Conservation (phyloP, 1,139 yeast genomes). For the Debaryomyces psychrophilus region DNA sequence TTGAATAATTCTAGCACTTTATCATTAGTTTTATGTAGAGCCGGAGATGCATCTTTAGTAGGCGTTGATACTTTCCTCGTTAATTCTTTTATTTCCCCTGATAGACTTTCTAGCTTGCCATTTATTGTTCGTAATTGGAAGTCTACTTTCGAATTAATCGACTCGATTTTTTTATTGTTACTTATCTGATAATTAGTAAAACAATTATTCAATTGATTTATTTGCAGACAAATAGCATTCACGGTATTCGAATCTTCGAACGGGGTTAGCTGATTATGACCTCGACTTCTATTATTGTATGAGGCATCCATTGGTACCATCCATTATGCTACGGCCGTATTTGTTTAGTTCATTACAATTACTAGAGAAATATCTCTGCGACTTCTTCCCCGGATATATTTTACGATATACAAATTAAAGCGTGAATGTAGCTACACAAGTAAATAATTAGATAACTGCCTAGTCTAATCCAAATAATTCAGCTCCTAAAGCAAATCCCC, state of each 20-base stretch:
- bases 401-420: neutral
- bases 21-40: neutral
- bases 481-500: slow-evolving; percentile 41
- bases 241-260: slow-evolving; percentile 7
- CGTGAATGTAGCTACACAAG: neutral
- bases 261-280: neutral
- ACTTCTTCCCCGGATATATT: slow-evolving; percentile 7
- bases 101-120: slow-evolving; percentile 26
- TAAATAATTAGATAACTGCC: neutral
- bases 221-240: slow-evolving; percentile 16
- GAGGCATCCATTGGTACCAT: neutral
- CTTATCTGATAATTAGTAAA: slow-evolving; percentile 24
- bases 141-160: slow-evolving; percentile 29
- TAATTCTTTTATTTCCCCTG: slow-evolving; percentile 10
- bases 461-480: slow-evolving; percentile 4
- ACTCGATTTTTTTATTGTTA: slow-evolving; percentile 27
- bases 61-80: neutral
- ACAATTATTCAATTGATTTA: slow-evolving; percentile 21
- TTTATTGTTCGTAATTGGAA: slow-evolving; percentile 20
- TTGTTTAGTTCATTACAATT: neutral
- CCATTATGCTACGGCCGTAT: neutral
- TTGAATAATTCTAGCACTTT: slow-evolving; percentile 26
- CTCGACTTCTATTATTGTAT: neutral
- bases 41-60: neutral
- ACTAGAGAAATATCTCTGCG: neutral